phyloP scores from a whole-genome alignment of 768 basidiomycete genomes.

The Termitomyces sp. region DNA sequence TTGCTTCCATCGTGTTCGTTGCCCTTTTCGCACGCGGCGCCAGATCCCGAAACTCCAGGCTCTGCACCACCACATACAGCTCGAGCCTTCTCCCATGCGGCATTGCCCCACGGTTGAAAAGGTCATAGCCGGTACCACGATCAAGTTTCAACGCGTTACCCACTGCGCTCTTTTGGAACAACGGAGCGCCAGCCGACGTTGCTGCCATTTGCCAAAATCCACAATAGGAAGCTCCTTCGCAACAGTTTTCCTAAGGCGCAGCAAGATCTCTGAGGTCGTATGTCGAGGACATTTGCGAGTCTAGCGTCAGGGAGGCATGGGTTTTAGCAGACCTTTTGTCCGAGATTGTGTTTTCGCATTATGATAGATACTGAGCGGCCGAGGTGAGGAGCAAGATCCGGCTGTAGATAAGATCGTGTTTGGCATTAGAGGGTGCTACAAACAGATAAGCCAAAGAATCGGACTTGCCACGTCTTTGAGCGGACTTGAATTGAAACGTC shows the following conservation, averaged over 20 bases:
- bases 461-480: conserved; percentile 23
- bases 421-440: not conserved
- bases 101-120: not conserved
- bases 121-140: not conserved
- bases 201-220: not conserved
- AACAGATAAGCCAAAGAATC: not conserved
- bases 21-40: not conserved
- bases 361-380: not conserved
- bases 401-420: not conserved
- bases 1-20: not conserved
- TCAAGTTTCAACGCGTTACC: not conserved
- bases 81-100: not conserved
- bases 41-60: not conserved
- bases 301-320: not conserved
- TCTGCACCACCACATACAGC: not conserved
- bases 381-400: not conserved
- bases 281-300: not conserved
- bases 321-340: not conserved
- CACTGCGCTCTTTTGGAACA: not conserved
- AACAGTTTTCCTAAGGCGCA: not conserved
- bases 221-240: not conserved
- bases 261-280: not conserved
- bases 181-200: not conserved
- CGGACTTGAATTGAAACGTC: not conserved
- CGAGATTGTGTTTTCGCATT: not conserved